Base-by-base conservation (phyloP, 2,329 filamentous ascomycete genomes). In the Xylaria hypoxylon region DNA sequence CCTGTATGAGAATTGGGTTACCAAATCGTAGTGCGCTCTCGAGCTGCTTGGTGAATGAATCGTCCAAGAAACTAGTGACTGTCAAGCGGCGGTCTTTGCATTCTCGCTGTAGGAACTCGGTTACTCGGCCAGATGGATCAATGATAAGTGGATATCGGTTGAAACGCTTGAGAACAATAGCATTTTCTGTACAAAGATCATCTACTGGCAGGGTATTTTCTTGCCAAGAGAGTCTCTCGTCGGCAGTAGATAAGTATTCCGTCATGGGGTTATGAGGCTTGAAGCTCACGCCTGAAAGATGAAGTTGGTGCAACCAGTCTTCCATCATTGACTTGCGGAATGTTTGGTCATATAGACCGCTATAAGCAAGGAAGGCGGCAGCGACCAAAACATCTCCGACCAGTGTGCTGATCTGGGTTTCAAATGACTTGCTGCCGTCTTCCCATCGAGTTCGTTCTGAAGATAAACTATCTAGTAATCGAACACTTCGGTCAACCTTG, bases 61-160 rank as follows among this genome's bases (percentile, higher is more conserved):
- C 95, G 76, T 99, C 96, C 77, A 99, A 81, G 87, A 99, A 99
- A 80, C 96, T 98, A 0, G 96, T 99, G 57, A 99, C 93, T 0
- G 95, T 99, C 66, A 99, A 88, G 59, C 94, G 93, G 64, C 95
- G 90, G 59, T 97, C 94, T 77, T 95, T 95, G 85, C 91, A 96
- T 80, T 98, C 93, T 76, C 94, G 95, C 80, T 97, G 92, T 75
- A 99, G 79, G 83, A 98, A 99, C 74, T 99, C 96, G 0, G 93
- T 96, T 24, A 95, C 93, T 71, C 96, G 89, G 47, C 96, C 96
- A 15, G 96, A 98, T 1, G 96, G 96, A 79, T 99, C 96, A 78
- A 99, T 97, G 79, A 99, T 98, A 67, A 99, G 87, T 50, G 96
- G 96, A 79, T 99, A 99, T 70, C 96, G 89, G 83, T 99, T 99